Evolutionary conservation across 441 rosid genomes (phyloP), one percentile per base, ranked within the genome.

Genomic region (Erodium trifolium): DNA sequence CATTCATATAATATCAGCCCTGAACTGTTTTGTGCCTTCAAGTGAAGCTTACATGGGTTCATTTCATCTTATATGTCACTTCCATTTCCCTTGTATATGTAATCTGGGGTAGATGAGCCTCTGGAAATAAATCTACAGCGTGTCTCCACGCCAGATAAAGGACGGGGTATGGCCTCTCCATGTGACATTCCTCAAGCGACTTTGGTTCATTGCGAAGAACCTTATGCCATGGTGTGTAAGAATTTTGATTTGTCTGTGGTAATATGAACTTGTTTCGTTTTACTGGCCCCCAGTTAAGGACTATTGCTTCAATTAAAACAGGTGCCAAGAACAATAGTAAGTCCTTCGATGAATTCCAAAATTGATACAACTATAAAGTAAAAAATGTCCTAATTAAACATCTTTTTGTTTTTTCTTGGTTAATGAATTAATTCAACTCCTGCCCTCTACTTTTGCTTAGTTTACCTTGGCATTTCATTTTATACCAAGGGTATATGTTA

Each of bases 181-280:
- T 71, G 69, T 75, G 92, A 86, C 75, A 83, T 87, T 80, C 85
- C 89, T 70, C 84, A 82, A 78, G 85, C 92, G 60, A 78, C 86
- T 67, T 83, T 92, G 77, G 78, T 93, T 72, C 97, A 87, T 77
- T 68, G 41, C 23, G 97, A 92, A 80, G 82, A 90, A 72, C 96
- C 98, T 57, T 84, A 82, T 73, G 85, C 88, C 63, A 75, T 81
- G 88, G 93, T 88, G 84, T 66, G 78, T 57, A 75, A 14, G 64
- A 69, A 69, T 51, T 19, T 13, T 37, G 18, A 45, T 9, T 70
- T 57, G 10, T 37, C 13, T 8, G 18, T 63, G 12, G 5, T 9
- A 39, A 17, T 16, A 70, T 53, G 35, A 60, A 63, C 23, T n/a
- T 16, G 67, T 10, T 70, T 31, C 23, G 19, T 70, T 53, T 35